Conservation (phyloP, 2,329 filamentous ascomycete species). For the Exserohilum rostratum region DNA sequence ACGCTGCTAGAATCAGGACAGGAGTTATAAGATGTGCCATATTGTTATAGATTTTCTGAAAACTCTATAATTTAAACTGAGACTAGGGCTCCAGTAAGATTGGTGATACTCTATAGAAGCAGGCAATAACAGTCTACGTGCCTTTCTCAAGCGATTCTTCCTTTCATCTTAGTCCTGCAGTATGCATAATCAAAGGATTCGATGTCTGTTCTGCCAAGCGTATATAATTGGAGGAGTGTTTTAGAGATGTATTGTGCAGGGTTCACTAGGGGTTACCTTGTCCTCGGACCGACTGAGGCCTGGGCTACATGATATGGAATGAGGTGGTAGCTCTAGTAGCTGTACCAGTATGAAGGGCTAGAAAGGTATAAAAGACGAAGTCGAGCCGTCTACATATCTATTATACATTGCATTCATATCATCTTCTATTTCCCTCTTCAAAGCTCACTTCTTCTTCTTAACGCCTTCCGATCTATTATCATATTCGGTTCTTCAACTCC, state of each 20-base stretch:
- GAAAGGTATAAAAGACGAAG: not conserved
- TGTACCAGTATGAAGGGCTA: not conserved
- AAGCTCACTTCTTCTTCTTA: slow-evolving; percentile 3
- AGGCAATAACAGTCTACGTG: not conserved
- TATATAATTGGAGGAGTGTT: not conserved
- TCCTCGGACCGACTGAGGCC: not conserved
- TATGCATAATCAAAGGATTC: slow-evolving; percentile 1
- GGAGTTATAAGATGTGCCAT: not conserved
- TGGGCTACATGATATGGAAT: not conserved
- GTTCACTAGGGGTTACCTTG: not conserved
- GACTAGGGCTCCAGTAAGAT: not conserved
- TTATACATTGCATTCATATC: not conserved
- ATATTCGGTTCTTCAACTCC: not conserved
- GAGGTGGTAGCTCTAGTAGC: not conserved
- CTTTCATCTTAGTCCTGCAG: not conserved
- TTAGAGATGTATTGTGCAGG: slow-evolving; percentile 6
- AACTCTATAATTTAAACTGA: too few species aligned
- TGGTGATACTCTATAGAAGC: not conserved
- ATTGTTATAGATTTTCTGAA: not conserved
- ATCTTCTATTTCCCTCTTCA: not conserved
- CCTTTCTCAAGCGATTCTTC: not conserved
- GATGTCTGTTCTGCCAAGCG: slow-evolving; percentile 8
- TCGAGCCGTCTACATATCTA: not conserved
- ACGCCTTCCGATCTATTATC: not conserved
- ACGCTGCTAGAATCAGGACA: not conserved